phyloP scores from a whole-genome alignment of 345 rosid species.

The Populus davidiana region DNA sequence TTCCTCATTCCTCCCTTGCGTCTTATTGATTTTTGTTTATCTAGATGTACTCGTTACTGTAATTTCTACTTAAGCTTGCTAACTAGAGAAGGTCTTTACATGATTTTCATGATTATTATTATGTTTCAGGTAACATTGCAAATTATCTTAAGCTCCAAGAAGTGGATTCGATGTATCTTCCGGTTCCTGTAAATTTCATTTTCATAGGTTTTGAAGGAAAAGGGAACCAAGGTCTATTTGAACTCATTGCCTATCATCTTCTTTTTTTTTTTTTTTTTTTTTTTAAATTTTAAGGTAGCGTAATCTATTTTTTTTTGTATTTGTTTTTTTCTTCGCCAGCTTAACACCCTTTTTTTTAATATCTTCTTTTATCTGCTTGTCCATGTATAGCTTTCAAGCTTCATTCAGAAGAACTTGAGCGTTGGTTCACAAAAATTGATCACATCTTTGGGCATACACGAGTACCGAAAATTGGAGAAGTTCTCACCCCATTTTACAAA shows the following conservation, averaged over 20 bases:
- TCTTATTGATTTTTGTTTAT: neutral
- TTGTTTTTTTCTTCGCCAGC: neutral
- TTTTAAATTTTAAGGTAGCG: neutral
- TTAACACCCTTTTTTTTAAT: neutral
- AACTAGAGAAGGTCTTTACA: neutral
- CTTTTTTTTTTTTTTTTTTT: neutral
- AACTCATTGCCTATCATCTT: constrained; percentile 5
- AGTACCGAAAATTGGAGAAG: constrained; percentile 69
- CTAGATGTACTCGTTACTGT: neutral
- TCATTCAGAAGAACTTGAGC: constrained; percentile 81
- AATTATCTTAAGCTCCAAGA: constrained; percentile 80
- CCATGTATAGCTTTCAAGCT: constrained; percentile 64
- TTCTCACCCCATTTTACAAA: constrained; percentile 71
- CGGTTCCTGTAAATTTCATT: constrained; percentile 90
- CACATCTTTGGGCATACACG: constrained; percentile 91
- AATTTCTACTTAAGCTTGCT: neutral
- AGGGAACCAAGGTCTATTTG: constrained; percentile 79
- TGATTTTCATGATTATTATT: neutral
- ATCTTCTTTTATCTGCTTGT: constrained; percentile 12
- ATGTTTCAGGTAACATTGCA: constrained; percentile 65
- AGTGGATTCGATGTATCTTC: constrained; percentile 83
- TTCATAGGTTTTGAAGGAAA: constrained; percentile 94
- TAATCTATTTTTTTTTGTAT: neutral
- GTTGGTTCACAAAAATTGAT: constrained; percentile 89
- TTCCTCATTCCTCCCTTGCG: constrained; percentile 6